Evolutionary conservation across 148 eudicot species (phyloP), one percentile per base, ranked within the genome.

Genomic region (Vaccinium darrowii): DNA sequence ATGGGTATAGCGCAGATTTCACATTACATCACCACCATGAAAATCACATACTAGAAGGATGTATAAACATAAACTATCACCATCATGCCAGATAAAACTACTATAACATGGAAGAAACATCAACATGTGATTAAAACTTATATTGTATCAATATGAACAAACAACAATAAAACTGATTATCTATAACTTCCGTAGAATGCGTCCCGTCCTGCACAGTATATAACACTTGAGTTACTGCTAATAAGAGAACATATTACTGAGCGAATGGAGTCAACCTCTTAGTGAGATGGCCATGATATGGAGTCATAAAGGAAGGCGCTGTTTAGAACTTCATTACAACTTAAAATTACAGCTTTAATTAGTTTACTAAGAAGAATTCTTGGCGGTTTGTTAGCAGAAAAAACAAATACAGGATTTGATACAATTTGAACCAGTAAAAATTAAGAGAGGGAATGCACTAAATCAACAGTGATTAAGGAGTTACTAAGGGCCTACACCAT

Each of bases 91-190:
- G 52, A 80, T 52, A 52, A 49, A 49, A 76, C 79, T 49, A 21
- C 54, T 27, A 76, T 47, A 49, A 49, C 13, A 9, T 53, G 62
- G 81, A 78, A 78, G 81, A 78, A 25, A 52, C 30, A n/a, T 13
- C 53, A 30, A 27, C 39, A 78, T 14, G 15, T 25, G 18, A 39
- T 77, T 25, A 39, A 36, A 53, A 78, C 62, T 23, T 81, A 15
- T 47, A 49, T 80, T 58, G 39, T 36, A 60, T 21, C 83, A 58
- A 62, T 62, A 81, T n/a, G 39, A 62, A 11, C 36, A 81, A 81
- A 63, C 36, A 43, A 62, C 53, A 11, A 50, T 76, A 50, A 50
- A n/a, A n/a, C 47, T 50, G 16, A 51, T 0, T 7, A 25, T 16
- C 57, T 10, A 78, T 78, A 56, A 23, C 33, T 25, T 53, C 9